Conservation (phyloP, 176 grass and related monocot species). For the Eleusine coracana region DNA sequence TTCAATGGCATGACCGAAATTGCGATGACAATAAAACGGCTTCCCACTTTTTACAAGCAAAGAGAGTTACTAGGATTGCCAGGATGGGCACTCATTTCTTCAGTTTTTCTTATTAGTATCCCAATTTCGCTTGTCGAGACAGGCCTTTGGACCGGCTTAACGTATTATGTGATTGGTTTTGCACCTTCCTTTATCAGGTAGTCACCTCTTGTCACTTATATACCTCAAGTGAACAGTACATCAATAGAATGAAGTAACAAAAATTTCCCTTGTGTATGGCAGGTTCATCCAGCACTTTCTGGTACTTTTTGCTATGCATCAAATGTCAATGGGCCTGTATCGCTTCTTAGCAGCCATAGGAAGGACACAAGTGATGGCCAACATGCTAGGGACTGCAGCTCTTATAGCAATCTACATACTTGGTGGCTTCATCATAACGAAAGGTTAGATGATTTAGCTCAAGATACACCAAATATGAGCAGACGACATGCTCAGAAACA, state of each 20-base stretch:
- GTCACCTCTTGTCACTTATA: conserved; percentile 15
- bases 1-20: conserved; percentile 99
- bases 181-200: conserved; percentile 85
- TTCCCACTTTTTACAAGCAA: conserved; percentile 97
- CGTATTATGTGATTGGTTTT: conserved; percentile 86
- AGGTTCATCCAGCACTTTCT: conserved; percentile 89
- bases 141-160: conserved; percentile 83
- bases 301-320: conserved; percentile 77
- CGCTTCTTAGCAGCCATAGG: conserved; percentile 76
- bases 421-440: conserved; percentile 86
- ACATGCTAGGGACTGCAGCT: conserved; percentile 60
- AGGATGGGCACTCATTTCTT: conserved; percentile 87
- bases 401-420: conserved; percentile 74
- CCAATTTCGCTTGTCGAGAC: conserved; percentile 84
- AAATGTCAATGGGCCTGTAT: conserved; percentile 89
- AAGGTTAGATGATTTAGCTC: conserved; percentile 63
- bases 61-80: conserved; percentile 79
- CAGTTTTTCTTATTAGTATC: conserved; percentile 74
- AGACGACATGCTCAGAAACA: not conserved
- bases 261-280: conserved; percentile 29
- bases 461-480: conserved; percentile 34
- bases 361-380: conserved; percentile 93
- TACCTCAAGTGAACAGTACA: not conserved
- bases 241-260: conserved; percentile 23
- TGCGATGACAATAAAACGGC: conserved; percentile 85